phyloP scores from a whole-genome alignment of 176 grass and related monocot species.

The Leersia perrieri region DNA sequence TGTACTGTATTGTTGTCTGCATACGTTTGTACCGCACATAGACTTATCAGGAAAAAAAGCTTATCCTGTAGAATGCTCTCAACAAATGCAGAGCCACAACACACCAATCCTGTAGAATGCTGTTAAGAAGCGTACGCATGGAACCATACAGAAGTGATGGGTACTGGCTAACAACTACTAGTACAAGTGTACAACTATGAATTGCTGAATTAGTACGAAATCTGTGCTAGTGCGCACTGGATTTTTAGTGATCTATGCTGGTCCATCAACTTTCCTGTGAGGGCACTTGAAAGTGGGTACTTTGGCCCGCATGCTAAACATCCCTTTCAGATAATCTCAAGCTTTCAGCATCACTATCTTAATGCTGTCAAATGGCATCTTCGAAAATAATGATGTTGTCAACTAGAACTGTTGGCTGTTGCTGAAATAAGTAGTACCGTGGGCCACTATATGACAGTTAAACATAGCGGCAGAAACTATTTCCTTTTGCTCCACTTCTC shows the following conservation, averaged over 20 bases:
- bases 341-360: not conserved
- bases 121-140: not conserved
- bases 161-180: slow-evolving; percentile 33
- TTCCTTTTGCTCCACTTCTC: not conserved
- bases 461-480: not conserved
- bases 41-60: not conserved
- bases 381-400: not conserved
- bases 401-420: slow-evolving; percentile 4
- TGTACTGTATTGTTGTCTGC: not conserved
- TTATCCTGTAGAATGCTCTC: not conserved
- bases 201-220: slow-evolving; percentile 33
- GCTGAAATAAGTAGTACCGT: not conserved
- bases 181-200: not conserved
- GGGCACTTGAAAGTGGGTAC: slow-evolving; percentile 5
- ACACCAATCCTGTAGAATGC: not conserved
- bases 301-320: slow-evolving; percentile 18
- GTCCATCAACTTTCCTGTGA: slow-evolving; percentile 25
- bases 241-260: slow-evolving; percentile 25
- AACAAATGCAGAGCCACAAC: not conserved
- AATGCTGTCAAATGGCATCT: not conserved
- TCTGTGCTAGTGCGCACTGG: slow-evolving; percentile 7
- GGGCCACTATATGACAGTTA: not conserved
- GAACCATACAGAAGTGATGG: slow-evolving; percentile 22
- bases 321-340: slow-evolving; percentile 25
- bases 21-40: not conserved